These are phyloP conservation scores for Rhodomyrtus tomentosa DNA, from an alignment of 345 rosid genomes.

Conservation along the genomic window DNA sequence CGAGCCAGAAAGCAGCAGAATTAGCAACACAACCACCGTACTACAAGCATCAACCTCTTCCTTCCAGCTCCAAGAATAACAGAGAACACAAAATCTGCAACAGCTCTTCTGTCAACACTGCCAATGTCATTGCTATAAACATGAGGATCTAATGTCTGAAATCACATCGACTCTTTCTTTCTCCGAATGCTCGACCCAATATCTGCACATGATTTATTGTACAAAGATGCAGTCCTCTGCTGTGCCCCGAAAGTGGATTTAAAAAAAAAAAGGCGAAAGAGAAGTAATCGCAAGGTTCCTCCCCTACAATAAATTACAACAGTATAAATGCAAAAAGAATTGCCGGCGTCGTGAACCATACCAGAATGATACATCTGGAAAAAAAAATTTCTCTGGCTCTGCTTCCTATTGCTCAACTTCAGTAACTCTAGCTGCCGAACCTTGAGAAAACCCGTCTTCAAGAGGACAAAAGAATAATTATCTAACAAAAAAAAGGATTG, in stretches of 20 bases:
- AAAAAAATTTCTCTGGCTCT: constrained; percentile 8
- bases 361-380: constrained; percentile 1
- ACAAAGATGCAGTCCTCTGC: neutral
- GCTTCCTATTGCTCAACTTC: neutral
- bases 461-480: neutral
- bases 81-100: neutral
- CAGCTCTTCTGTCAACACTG: neutral
- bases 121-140: neutral
- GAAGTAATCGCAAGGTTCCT: neutral
- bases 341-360: constrained; percentile 12
- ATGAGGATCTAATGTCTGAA: neutral
- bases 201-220: neutral
- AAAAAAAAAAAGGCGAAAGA: neutral
- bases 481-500: neutral
- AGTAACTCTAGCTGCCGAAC: constrained; percentile 2
- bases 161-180: neutral
- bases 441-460: neutral
- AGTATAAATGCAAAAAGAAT: constrained; percentile 2
- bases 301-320: neutral
- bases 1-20: neutral
- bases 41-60: neutral
- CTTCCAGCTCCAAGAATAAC: neutral
- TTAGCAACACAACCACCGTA: neutral
- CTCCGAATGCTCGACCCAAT: neutral
- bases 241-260: neutral